Evolutionary conservation across 139 green algal genomes (phyloP), one percentile per base, ranked within the genome.

Genomic region (Astrephomene gubernaculifera): DNA sequence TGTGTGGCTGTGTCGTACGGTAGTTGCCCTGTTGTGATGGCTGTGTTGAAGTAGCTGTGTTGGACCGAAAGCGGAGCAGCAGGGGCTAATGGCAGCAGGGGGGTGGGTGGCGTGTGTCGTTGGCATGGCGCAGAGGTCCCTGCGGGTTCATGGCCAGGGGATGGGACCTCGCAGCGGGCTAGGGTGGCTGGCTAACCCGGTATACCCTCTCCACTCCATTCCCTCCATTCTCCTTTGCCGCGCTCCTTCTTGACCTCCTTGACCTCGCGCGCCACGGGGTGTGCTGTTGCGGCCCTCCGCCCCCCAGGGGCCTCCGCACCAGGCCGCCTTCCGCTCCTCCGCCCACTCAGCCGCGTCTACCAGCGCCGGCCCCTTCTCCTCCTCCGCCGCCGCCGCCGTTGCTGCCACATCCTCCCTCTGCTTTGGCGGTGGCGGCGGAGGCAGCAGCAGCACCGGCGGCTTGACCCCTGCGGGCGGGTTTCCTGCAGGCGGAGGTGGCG

Each of bases 391-490:
- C 17, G 49, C 14, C 12, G 49, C 49, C 49, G 49, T 17, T 57
- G 49, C 49, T 57, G 49, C 49, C 49, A 25, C 49, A 12, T 57
- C 49, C 12, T 17, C 12, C 49, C n/a, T n/a, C n/a, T n/a, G n/a
- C n/a, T n/a, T n/a, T n/a, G n/a, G n/a, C n/a, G n/a, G n/a, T n/a
- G n/a, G n/a, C 14, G 17, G 49, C 49, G 17, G 17, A 19, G 21
- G 29, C 68, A 54, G 39, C 68, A 31, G 38, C 68, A 75, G 68
- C 68, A 75, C 41, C 68, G 38, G 38, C 27, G n/a, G n/a, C n/a
- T n/a, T n/a, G n/a, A n/a, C n/a, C n/a, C n/a, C n/a, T n/a, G n/a
- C n/a, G n/a, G n/a, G n/a, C 53, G 38, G 68, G 53, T 27, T 75
- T 75, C 17, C 27, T 75, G 68, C 53, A 43, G 1, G 70, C 43